Evolutionary conservation across 768 basidiomycete species (phyloP).

Genomic region (Hygrophoropsis aurantiaca): DNA sequence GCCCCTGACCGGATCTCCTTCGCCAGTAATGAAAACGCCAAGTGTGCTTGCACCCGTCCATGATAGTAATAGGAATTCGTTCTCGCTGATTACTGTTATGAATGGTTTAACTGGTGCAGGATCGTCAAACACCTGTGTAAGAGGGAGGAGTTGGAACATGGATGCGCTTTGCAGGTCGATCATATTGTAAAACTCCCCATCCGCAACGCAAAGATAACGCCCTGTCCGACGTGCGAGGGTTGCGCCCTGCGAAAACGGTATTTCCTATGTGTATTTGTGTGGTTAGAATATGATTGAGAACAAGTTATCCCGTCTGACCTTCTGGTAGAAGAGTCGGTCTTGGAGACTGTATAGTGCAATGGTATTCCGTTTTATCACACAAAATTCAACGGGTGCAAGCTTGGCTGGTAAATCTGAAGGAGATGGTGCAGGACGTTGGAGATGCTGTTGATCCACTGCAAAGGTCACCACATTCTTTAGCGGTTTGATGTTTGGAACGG

Average conservation of each 20-base stretch:
- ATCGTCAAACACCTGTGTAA: constrained; percentile 63
- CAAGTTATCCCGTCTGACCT: constrained; percentile 38
- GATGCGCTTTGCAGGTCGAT: constrained; percentile 75
- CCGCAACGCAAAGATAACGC: constrained; percentile 69
- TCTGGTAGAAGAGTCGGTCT: constrained; percentile 60
- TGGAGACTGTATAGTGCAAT: constrained; percentile 69
- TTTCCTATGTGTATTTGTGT: constrained; percentile 48
- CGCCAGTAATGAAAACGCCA: constrained; percentile 82
- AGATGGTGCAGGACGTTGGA: constrained; percentile 48
- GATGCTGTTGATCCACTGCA: constrained; percentile 78
- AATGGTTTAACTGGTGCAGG: constrained; percentile 54
- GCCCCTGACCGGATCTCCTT: constrained; percentile 87
- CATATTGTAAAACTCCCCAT: constrained; percentile 70
- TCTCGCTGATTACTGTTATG: constrained; percentile 71
- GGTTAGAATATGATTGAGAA: not conserved
- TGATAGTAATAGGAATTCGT: constrained; percentile 84
- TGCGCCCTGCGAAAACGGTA: constrained; percentile 62
- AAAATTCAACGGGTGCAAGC: constrained; percentile 64
- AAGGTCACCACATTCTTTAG: constrained; percentile 79
- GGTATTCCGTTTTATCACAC: constrained; percentile 64
- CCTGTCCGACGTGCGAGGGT: constrained; percentile 63
- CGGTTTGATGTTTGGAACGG: constrained; percentile 66
- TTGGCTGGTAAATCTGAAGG: constrained; percentile 36
- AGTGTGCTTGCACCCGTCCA: constrained; percentile 81
- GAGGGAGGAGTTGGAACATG: constrained; percentile 70